These are phyloP conservation scores for Raphanus raphanistrum DNA, from an alignment of 345 rosid species.

Conservation along the genomic window DNA sequence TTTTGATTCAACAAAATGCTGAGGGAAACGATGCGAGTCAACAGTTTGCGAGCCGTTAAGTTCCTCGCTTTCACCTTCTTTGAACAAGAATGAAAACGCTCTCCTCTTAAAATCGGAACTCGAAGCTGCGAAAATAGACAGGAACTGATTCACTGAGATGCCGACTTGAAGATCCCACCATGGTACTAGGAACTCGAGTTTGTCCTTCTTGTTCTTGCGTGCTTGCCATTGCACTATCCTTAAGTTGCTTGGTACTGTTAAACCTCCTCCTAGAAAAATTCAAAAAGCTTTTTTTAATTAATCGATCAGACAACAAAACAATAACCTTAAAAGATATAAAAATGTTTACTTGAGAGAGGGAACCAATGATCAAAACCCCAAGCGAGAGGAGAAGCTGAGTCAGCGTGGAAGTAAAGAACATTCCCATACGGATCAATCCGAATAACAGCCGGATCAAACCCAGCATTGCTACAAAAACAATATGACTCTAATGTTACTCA, in stretches of 20 bases:
- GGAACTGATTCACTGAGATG: conserved; percentile 87
- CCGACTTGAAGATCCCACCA: conserved; percentile 98
- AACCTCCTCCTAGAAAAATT: conserved; percentile 70
- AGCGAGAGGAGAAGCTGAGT: conserved; percentile 94
- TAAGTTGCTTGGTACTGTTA: conserved; percentile 88
- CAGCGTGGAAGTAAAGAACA: conserved; percentile 87
- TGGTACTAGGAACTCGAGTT: conserved; percentile 79
- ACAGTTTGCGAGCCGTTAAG: conserved; percentile 68
- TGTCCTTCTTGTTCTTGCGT: conserved; percentile 73
- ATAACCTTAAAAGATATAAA: neutral
- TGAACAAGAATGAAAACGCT: conserved; percentile 81
- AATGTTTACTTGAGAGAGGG: conserved; percentile 69
- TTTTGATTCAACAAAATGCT: conserved; percentile 67
- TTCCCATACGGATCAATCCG: conserved; percentile 88
- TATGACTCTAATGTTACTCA: neutral
- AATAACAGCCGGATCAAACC: conserved; percentile 85
- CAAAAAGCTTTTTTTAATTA: neutral
- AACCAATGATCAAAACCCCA: conserved; percentile 98
- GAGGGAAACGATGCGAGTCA: conserved; percentile 80
- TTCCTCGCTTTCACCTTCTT: conserved; percentile 79
- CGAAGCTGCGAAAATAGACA: conserved; percentile 77
- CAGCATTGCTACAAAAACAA: conserved; percentile 67
- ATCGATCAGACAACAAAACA: neutral
- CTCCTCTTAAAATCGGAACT: conserved; percentile 89
- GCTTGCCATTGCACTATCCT: conserved; percentile 94